Conservation (phyloP, 257 asterid genomes). For the Solanum okadae region DNA sequence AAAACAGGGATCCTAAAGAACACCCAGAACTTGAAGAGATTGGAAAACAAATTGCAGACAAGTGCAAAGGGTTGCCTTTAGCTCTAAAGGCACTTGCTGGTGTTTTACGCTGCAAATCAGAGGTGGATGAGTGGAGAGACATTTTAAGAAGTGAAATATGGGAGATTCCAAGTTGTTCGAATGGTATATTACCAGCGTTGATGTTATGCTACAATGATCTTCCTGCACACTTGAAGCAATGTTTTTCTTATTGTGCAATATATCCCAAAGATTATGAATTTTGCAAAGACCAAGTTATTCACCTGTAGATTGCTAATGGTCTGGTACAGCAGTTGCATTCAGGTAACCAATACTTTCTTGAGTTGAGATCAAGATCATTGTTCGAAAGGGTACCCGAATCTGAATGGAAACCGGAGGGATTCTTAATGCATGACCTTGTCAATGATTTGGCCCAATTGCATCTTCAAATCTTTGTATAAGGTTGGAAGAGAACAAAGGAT, state of each 20-base stretch:
- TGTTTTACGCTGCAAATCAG: not conserved
- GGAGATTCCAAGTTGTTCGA: not conserved
- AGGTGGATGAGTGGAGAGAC: not conserved
- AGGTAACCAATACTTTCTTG: not conserved
- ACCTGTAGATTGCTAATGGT: slow-evolving; percentile 5
- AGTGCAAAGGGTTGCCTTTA: not conserved
- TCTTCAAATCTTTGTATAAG: not conserved
- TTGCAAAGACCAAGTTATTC: not conserved
- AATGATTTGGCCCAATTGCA: slow-evolving; percentile 1
- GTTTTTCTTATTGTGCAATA: slow-evolving; percentile 4
- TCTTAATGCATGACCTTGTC: slow-evolving; percentile 5
- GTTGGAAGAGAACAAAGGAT: not conserved
- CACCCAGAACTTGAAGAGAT: not conserved
- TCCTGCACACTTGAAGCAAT: not conserved
- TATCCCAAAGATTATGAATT: slow-evolving; percentile 4
- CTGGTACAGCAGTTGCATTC: not conserved
- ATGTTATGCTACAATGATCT: slow-evolving; percentile 1
- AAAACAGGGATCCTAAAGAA: fast-evolving
- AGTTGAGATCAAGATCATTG: not conserved
- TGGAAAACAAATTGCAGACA: not conserved
- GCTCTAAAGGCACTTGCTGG: not conserved
- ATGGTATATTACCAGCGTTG: not conserved
- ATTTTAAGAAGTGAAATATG: not conserved
- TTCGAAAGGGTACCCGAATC: not conserved
- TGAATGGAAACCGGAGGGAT: too few relatives aligned